Base-by-base conservation (phyloP, 352 stramenopile genomes). In the Phytopythium litorale region DNA sequence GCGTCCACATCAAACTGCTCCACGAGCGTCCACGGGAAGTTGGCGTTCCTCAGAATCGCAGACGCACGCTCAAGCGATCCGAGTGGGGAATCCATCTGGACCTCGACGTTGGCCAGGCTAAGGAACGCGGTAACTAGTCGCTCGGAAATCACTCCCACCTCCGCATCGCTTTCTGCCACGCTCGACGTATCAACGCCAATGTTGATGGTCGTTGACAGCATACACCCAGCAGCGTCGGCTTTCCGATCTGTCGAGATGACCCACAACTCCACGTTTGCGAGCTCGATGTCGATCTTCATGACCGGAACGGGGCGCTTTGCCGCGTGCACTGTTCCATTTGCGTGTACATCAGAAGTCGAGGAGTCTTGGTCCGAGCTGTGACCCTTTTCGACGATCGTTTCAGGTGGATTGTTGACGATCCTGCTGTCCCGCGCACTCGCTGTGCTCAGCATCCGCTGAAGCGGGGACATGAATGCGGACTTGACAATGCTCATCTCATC, bases 231-330 rank as follows among this genome's bases (percentile, higher is more conserved):
- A 16, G 73, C 73, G 12, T 92, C 81, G 4, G 68, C 58, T 56
- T 80, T 85, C 13, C 71, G 72, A 55, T 92, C 84, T 0, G 71
- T 89, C 30, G 84, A 86, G 13, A 92, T 54, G 15, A 92, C 45
- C 84, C 84, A 92, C 46, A 91, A 23, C 53, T 91, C 67, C 51
- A 91, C 53, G 48, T 84, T 79, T 3, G 64, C 65, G 23, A 92
- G 69, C 12, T 79, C 59, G 4, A 73, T 65, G 38, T 74, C 68
- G 45, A 88, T 49, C 64, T 69, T 82, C 80, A 77, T 79, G 56
- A 65, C 28, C 23, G 70, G 58, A 13, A 70, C 58, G 32, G 59
- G 52, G 11, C 40, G 57, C 18, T 67, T 72, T 23, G 46, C 23
- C 4, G 7, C 16, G 18, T 43, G 9, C 18, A 2, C 40, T 54